Evolutionary conservation across 2,329 filamentous ascomycete species (phyloP), one percentile per base, ranked within the genome.

Genomic region (Claviceps humidiphila): DNA sequence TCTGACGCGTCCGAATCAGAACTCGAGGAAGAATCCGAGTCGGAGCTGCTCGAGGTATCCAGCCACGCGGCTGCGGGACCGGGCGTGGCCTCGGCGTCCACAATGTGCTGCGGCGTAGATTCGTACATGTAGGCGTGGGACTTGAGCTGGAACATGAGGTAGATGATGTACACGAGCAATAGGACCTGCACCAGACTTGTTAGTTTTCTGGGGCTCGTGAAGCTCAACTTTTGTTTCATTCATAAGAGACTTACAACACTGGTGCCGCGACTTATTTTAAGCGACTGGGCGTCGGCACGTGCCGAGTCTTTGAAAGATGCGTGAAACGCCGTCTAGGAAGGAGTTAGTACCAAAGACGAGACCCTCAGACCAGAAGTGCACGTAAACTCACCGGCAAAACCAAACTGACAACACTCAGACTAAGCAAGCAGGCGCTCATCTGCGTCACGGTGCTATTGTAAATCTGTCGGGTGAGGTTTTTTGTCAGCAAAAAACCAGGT

Each of bases 381-480:
- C 30, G 30, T 47, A 20, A n/a, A 41, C 79, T 59, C 69, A 86
- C 84, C 1, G 90, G 89, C 13, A 96, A 71, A 26, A 95, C 77
- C 22, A 95, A 74, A 72, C 89, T 95, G 69, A 88, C 90, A 55
- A 95, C 90, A 63, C 87, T 90, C 67, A 95, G 69, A 73, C 88
- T 94, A 59, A 96, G 78, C 60, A 96, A 75, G 70, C 89, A 95
- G 50, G 90, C 90, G 65, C 89, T 95, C 88, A 95, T 95, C 66
- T 96, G 89, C 1, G 89, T 95, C 54, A 95, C 88, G 22, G 88
- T 95, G 69, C 83, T 93, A 70, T 95, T 96, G 71, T 95, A 96
- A 56, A 96, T 84, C 80, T 86, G 1, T 22, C 22, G 5, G 24
- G 24, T 24, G 24, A 4, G 5, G 37, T 24, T 39, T 59, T 24